These are phyloP conservation scores for Laetiporus sulphureus DNA, from an alignment of 1,284 basidiomycete genomes.

Conservation along the genomic window DNA sequence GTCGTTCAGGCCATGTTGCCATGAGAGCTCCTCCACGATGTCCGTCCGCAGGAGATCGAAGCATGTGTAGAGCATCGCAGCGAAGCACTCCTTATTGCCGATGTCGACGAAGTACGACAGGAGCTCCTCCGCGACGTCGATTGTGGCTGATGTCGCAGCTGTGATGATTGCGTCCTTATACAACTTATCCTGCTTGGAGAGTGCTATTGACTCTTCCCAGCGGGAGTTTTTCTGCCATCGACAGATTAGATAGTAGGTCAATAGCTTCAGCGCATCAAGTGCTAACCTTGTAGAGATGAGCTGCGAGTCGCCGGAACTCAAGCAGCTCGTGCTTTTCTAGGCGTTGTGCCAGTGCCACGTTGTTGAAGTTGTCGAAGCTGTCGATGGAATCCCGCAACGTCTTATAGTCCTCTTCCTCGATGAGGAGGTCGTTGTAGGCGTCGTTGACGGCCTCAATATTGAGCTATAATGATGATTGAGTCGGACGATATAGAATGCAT, in stretches of 20 bases:
- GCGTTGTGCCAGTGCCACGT: conserved; percentile 79
- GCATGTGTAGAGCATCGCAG: conserved; percentile 84
- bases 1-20: conserved; percentile 93
- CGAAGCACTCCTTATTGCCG: conserved; percentile 97
- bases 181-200: conserved; percentile 94
- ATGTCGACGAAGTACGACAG: conserved; percentile 94
- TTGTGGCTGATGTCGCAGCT: conserved; percentile 74
- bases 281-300: conserved; percentile 88
- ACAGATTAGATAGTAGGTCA: background rate
- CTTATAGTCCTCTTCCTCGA: conserved; percentile 99
- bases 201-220: conserved; percentile 92
- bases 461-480: conserved; percentile 41
- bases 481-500: background rate
- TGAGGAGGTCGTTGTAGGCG: conserved; percentile 93
- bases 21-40: conserved; percentile 90
- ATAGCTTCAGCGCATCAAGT: background rate
- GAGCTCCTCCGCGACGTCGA: conserved; percentile 90
- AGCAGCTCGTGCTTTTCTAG: conserved; percentile 90
- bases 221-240: conserved; percentile 75
- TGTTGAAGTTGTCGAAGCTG: conserved; percentile 98
- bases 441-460: conserved; percentile 98
- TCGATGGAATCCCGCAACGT: conserved; percentile 95
- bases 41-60: conserved; percentile 92
- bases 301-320: conserved; percentile 93
- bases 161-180: conserved; percentile 97